Percentiles rank a stretch among this genome's conserved stretches.
Evolutionary conservation across 73 alveolate genomes (phyloP).

Genomic region (Paramecium pentaurelia): DNA sequence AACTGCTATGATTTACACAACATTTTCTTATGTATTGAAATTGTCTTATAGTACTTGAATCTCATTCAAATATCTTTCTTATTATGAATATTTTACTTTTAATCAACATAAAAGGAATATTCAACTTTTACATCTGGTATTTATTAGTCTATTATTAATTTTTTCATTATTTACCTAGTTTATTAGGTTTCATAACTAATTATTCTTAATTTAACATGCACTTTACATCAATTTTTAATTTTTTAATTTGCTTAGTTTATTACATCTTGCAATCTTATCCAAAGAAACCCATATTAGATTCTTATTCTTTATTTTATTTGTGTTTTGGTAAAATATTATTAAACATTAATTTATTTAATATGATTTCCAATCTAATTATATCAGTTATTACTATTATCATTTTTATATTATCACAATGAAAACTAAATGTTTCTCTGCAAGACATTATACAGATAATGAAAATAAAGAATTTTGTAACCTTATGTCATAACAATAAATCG

Average conservation of each 20-base stretch:
- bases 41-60: not conserved
- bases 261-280: not conserved
- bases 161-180: not conserved
- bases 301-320: not conserved
- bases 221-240: not conserved
- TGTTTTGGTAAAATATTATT: not conserved
- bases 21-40: not conserved
- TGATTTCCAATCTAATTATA: not conserved
- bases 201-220: conserved; percentile 8
- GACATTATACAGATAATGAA: not conserved
- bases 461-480: not conserved
- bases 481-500: not conserved
- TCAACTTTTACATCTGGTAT: conserved; percentile 15
- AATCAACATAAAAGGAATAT: not conserved
- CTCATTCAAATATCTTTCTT: not conserved
- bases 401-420: not conserved
- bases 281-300: not conserved
- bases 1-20: not conserved
- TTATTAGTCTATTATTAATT: not conserved
- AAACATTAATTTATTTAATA: not conserved
- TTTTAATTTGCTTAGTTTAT: not conserved
- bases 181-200: not conserved
- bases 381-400: not conserved
- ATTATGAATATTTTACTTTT: not conserved
- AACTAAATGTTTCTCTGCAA: not conserved